Percentiles rank a stretch among this genome's conserved stretches.
phyloP scores from a whole-genome alignment of 164 flowering plant species.

The Echeveria elegans region DNA sequence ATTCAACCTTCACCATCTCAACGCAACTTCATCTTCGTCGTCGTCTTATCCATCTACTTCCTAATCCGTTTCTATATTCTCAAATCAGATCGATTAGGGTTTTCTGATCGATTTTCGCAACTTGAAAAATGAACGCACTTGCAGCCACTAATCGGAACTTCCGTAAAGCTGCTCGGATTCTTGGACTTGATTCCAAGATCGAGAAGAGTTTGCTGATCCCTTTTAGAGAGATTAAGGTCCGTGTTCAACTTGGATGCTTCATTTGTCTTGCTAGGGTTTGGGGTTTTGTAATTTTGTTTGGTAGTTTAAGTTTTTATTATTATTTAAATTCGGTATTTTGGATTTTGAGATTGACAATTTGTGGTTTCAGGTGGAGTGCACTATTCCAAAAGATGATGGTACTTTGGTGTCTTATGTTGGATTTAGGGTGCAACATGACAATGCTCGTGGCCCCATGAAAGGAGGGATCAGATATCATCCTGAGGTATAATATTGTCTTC shows the following conservation, averaged over 20 bases:
- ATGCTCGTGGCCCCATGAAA: too few relatives aligned
- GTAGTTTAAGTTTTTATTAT: too few relatives aligned
- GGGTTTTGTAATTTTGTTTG: not conserved
- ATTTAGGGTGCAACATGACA: slow-evolving; percentile 85
- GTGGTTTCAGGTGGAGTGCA: slow-evolving; percentile 69
- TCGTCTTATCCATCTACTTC: too few relatives aligned
- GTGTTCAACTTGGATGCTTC: not conserved
- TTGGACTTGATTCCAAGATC: slow-evolving; percentile 58
- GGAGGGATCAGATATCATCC: slow-evolving; percentile 96
- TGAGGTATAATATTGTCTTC: slow-evolving; percentile 37
- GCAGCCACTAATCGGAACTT: too few relatives aligned
- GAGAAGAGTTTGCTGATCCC: slow-evolving; percentile 66
- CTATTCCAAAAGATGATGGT: slow-evolving; percentile 89
- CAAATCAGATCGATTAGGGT: too few relatives aligned
- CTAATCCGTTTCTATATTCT: too few relatives aligned
- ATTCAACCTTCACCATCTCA: too few relatives aligned
- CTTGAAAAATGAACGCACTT: slow-evolving; percentile 49
- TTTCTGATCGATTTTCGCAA: too few relatives aligned
- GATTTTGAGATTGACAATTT: not conserved
- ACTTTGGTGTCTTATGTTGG: slow-evolving; percentile 70
- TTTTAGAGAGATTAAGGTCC: too few relatives aligned
- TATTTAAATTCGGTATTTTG: not conserved
- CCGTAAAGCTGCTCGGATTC: slow-evolving; percentile 45
- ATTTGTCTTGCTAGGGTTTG: slow-evolving; percentile 4
- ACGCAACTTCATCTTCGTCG: too few relatives aligned